Base-by-base conservation (phyloP, 768 basidiomycete genomes). In the Pholiota conissans region DNA sequence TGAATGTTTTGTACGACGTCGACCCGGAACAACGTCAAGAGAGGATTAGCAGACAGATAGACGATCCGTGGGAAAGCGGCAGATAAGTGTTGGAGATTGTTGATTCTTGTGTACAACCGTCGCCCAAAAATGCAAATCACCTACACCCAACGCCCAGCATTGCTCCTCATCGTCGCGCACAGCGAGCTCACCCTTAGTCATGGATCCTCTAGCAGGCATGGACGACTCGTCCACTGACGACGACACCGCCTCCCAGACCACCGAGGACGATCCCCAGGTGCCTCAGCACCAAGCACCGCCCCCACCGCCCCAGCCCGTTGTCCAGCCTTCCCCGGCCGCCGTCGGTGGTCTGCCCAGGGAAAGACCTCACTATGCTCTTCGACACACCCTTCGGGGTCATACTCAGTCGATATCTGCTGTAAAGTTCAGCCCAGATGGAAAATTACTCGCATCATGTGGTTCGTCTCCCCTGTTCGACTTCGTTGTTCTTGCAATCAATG, bases 371-470 rank as follows among this genome's bases (percentile, higher is more conserved):
- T 93, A 93, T 67, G 76, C 84, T 64, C 81, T 88, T 2, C 76
- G 78, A 49, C 84, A 89, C 70, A 84, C 82, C 1, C 76, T 95
- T 32, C 73, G 75, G 2, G 95, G 93, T 0, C 95, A 98, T 68
- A 86, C 85, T 5, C 83, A 84, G 66, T 88, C 90, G 0, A 87
- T 97, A 52, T 94, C 94, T 27, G 86, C 93, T 18, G 87, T 95
- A 59, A 93, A 92, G 70, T 98, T 97, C 71, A 93, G 93, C 65
- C 90, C 90, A 0, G 91, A 96, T 68, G 95, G 95, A 9, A 83
- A 82, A 20, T 73, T 88, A 14, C 77, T 97, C 20, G 93, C 93
- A 16, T 93, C 93, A n/a, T 91, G 89, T 63, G 87, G 95, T 95
- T 67, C 56, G 88, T 76, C 29, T 50, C 42, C 39, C 42, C 18